These are phyloP conservation scores for Xylariaceae sp. DNA, from an alignment of 2,329 filamentous ascomycete species.

Conservation along the genomic window DNA sequence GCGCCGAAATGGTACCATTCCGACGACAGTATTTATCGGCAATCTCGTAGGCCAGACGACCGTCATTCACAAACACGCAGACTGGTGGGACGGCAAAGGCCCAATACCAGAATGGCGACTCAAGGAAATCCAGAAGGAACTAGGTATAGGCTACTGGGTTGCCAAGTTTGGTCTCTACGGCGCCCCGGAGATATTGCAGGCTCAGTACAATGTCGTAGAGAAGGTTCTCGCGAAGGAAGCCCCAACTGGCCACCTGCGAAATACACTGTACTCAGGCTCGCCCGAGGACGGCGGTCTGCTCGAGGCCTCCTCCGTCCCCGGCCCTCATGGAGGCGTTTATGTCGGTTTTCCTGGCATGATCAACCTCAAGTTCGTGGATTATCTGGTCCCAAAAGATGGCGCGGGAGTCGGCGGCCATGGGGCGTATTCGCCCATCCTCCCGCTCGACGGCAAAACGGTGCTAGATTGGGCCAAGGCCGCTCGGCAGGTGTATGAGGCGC, in stretches of 20 bases:
- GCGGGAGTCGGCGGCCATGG: neutral
- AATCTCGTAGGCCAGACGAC: neutral
- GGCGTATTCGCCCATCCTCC: neutral
- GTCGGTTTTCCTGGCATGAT: neutral
- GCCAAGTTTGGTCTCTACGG: neutral
- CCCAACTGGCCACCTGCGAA: neutral
- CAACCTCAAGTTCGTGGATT: neutral
- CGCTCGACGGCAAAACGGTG: neutral
- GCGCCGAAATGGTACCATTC: neutral
- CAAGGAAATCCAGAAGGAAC: neutral
- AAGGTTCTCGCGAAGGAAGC: neutral
- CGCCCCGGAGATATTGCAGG: neutral
- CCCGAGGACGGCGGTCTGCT: neutral
- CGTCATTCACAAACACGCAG: neutral
- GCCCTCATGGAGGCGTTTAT: neutral
- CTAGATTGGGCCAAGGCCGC: neutral
- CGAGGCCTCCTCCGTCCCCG: neutral
- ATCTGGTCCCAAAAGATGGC: neutral
- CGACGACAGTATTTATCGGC: neutral
- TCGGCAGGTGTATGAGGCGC: neutral
- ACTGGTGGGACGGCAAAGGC: neutral
- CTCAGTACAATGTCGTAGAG: neutral
- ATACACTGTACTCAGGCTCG: neutral
- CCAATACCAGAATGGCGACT: neutral
- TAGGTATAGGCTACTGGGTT: neutral